Conservation (phyloP, 1,284 basidiomycete species). For the Amylostereum areolatum region DNA sequence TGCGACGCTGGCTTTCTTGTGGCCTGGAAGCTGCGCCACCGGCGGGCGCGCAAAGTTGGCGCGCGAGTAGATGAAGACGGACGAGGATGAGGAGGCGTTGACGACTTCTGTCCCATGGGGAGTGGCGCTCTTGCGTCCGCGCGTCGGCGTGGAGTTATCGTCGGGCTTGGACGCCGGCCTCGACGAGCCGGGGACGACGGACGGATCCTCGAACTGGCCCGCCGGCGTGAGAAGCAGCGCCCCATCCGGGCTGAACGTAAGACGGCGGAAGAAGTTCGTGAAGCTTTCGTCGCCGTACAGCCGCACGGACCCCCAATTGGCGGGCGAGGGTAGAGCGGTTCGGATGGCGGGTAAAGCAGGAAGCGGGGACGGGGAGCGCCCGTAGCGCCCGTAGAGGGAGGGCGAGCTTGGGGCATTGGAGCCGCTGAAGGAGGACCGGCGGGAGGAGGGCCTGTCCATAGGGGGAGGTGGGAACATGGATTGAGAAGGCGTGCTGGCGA, state of each 20-base stretch:
- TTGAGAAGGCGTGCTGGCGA: constrained; percentile 50
- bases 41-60: constrained; percentile 90
- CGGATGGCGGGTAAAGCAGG: constrained; percentile 86
- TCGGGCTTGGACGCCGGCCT: constrained; percentile 23
- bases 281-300: constrained; percentile 95
- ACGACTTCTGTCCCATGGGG: constrained; percentile 29
- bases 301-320: constrained; percentile 48
- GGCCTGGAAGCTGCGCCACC: constrained; percentile 91
- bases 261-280: constrained; percentile 92
- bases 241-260: constrained; percentile 94
- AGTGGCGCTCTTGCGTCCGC: constrained; percentile 46
- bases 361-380: constrained; percentile 87
- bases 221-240: constrained; percentile 91
- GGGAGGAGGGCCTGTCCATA: constrained; percentile 61
- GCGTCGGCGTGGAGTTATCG: constrained; percentile 38
- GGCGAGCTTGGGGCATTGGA: constrained; percentile 75
- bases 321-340: constrained; percentile 38
- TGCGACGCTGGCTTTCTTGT: constrained; percentile 94
- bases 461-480: constrained; percentile 73
- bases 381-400: constrained; percentile 59
- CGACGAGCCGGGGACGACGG: constrained; percentile 42
- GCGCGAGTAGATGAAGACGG: constrained; percentile 94
- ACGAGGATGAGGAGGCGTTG: constrained; percentile 37
- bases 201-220: constrained; percentile 91
- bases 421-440: constrained; percentile 84